Conservation (phyloP, 345 rosid species). For the Brassica rapa region DNA sequence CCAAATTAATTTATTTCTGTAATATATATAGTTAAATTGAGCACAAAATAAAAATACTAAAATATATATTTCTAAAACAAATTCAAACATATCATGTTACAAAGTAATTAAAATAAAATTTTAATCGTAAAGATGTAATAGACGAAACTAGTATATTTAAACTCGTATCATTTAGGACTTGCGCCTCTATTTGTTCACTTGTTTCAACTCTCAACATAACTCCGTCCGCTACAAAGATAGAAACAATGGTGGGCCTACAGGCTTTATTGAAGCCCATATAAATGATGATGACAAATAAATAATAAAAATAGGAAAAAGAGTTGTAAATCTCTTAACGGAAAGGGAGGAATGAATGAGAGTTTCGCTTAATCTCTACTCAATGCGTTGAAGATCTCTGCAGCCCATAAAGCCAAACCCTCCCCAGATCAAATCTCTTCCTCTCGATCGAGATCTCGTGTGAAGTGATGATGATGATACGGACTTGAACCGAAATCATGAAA, state of each 20-base stretch:
- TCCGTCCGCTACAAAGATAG: background rate
- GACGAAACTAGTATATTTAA: too few species aligned
- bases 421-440: background rate
- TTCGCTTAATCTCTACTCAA: constrained; percentile 39
- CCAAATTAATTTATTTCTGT: too few species aligned
- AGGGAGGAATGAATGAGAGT: background rate
- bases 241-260: constrained; percentile 21
- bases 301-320: background rate
- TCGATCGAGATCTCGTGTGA: constrained; percentile 18
- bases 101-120: too few species aligned
- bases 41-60: too few species aligned
- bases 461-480: constrained; percentile 1
- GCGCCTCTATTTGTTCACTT: too few species aligned
- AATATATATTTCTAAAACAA: too few species aligned
- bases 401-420: constrained; percentile 9
- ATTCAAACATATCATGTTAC: too few species aligned
- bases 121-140: too few species aligned
- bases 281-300: background rate
- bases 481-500: constrained; percentile 21
- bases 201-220: background rate
- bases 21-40: too few species aligned
- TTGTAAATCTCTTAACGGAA: constrained; percentile 15
- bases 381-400: constrained; percentile 37
- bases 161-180: too few species aligned
- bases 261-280: constrained; percentile 31